These are phyloP conservation scores for Symbiodinium natans DNA, from an alignment of 73 alveolate species.

Conservation along the genomic window DNA sequence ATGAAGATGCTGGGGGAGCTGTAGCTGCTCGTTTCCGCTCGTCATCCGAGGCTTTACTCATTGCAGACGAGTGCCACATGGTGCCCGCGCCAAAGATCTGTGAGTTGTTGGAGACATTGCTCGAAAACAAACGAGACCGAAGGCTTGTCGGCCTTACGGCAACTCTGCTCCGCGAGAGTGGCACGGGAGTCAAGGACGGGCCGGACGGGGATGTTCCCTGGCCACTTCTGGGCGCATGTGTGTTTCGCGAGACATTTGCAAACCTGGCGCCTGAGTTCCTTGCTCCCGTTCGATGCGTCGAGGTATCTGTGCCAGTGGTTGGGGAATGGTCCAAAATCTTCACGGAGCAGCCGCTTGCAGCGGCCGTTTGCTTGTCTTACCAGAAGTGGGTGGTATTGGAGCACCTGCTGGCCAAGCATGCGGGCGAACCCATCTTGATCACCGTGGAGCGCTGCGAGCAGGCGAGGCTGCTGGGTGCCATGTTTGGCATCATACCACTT, in stretches of 20 bases:
- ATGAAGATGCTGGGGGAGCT: conserved; percentile 35
- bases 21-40: conserved; percentile 74
- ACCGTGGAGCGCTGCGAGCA: conserved; percentile 91
- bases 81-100: conserved; percentile 90
- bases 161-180: conserved; percentile 32
- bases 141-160: conserved; percentile 85
- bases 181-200: neutral
- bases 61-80: conserved; percentile 93
- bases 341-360: conserved; percentile 63
- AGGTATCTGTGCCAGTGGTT: conserved; percentile 84
- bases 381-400: conserved; percentile 74
- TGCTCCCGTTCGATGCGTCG: conserved; percentile 87
- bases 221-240: conserved; percentile 88
- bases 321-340: conserved; percentile 66
- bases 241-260: conserved; percentile 63
- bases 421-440: conserved; percentile 59
- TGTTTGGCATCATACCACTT: conserved; percentile 81
- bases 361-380: conserved; percentile 70
- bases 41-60: conserved; percentile 22
- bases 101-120: conserved; percentile 25
- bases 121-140: neutral
- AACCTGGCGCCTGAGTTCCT: conserved; percentile 60
- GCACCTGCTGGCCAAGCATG: conserved; percentile 75
- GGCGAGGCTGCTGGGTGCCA: conserved; percentile 53
- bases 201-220: conserved; percentile 72